phyloP scores from a whole-genome alignment of 768 basidiomycete genomes.

The Hericium rajendrae region DNA sequence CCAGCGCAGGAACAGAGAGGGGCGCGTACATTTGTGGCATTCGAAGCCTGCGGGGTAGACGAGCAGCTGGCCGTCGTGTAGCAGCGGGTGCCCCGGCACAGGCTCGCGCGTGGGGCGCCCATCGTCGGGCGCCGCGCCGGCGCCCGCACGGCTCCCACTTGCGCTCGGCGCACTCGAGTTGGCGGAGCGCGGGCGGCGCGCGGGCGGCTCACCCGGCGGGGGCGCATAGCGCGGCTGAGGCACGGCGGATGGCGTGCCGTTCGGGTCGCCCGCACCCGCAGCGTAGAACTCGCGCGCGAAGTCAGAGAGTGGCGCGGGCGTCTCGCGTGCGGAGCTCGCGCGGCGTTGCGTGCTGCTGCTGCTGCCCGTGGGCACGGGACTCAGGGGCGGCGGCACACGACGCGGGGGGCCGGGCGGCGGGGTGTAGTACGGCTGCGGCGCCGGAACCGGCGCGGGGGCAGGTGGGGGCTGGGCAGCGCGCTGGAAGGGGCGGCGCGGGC shows the following conservation, averaged over 20 bases:
- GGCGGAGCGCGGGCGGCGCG: constrained; percentile 6
- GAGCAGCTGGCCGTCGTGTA: constrained; percentile 50
- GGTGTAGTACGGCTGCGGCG: constrained; percentile 5
- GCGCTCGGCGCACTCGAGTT: constrained; percentile 3
- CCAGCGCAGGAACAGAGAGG: background rate
- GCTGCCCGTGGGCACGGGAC: constrained; percentile 59
- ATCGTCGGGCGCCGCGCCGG: constrained; percentile 28
- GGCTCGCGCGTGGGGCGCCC: constrained; percentile 56
- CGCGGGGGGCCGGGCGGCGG: constrained; percentile 13
- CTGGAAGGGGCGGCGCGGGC: constrained; percentile 58
- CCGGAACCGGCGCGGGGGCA: constrained; percentile 1
- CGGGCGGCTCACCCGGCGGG: constrained; percentile 21
- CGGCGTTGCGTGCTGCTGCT: constrained; percentile 22
- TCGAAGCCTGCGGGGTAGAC: constrained; percentile 58
- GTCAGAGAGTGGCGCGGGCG: constrained; percentile 29
- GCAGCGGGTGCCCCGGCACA: constrained; percentile 55
- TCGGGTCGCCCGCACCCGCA: constrained; percentile 22
- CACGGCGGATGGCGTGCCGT: constrained; percentile 10
- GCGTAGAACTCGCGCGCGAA: constrained; percentile 60
- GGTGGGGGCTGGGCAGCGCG: constrained; percentile 19
- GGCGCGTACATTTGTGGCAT: constrained; percentile 57
- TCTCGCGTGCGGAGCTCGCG: background rate
- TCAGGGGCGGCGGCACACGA: constrained; percentile 26
- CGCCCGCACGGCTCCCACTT: background rate
- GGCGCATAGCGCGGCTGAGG: constrained; percentile 21